These are phyloP conservation scores for Nemania serpens DNA, from an alignment of 2,329 filamentous ascomycete genomes.

Conservation along the genomic window DNA sequence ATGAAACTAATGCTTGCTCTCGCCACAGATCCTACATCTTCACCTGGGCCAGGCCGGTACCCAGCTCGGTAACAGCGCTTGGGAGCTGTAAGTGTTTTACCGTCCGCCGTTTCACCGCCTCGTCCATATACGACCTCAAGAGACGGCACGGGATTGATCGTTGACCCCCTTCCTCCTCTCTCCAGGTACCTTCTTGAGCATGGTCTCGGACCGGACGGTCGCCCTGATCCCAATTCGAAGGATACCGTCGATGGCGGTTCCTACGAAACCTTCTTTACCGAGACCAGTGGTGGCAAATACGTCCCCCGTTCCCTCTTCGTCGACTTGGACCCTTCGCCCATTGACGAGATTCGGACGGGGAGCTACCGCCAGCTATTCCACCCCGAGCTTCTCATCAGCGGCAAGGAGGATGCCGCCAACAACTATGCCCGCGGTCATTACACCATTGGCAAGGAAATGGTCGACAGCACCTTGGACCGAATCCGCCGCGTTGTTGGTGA, in stretches of 20 bases:
- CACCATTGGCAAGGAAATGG: conserved; percentile 77
- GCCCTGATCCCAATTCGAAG: conserved; percentile 63
- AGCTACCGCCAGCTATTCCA: conserved; percentile 72
- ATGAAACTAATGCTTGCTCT: conserved; percentile 20
- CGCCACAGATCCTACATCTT: conserved; percentile 63
- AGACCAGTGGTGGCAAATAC: conserved; percentile 73
- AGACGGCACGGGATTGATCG: conserved; percentile 5
- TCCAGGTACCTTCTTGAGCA: conserved; percentile 73
- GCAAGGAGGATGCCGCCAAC: conserved; percentile 78
- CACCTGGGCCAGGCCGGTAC: conserved; percentile 71
- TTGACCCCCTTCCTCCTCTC: conserved; percentile 5
- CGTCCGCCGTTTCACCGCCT: conserved; percentile 30
- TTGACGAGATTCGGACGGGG: conserved; percentile 75
- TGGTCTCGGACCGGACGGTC: conserved; percentile 68
- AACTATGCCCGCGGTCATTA: conserved; percentile 79
- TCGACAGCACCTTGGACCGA: conserved; percentile 71
- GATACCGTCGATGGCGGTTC: conserved; percentile 66
- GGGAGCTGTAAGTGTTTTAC: conserved; percentile 68
- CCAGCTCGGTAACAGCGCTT: conserved; percentile 76
- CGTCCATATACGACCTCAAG: background rate
- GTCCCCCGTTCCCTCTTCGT: conserved; percentile 74
- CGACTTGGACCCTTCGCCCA: conserved; percentile 73
- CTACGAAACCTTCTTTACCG: conserved; percentile 75
- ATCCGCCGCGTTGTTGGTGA: conserved; percentile 71
- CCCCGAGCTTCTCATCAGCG: conserved; percentile 72